These are phyloP conservation scores for Cladophialophora exuberans DNA, from an alignment of 2,329 filamentous ascomycete genomes.

Conservation along the genomic window DNA sequence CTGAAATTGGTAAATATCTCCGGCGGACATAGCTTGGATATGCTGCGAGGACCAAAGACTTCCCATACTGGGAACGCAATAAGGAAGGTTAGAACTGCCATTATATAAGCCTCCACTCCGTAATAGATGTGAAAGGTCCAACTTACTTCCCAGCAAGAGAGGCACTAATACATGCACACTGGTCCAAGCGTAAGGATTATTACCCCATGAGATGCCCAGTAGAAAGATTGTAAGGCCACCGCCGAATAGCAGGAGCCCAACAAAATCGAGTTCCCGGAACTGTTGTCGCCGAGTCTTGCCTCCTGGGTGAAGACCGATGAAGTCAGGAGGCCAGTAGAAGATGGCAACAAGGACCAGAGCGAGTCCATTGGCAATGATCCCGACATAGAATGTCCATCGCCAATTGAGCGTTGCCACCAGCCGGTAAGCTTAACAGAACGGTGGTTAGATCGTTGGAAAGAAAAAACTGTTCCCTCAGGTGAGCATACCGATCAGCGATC, in stretches of 20 bases:
- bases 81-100: background rate
- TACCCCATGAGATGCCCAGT: constrained; percentile 22
- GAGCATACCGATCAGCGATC: constrained; percentile 10
- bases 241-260: constrained; percentile 24
- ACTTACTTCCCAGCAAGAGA: constrained; percentile 12
- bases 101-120: background rate
- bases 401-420: constrained; percentile 12
- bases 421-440: background rate
- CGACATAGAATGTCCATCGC: constrained; percentile 21
- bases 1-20: constrained; percentile 7
- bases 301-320: constrained; percentile 17
- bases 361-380: constrained; percentile 13
- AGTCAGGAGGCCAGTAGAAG: constrained; percentile 24
- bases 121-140: too few species aligned
- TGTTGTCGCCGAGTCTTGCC: constrained; percentile 24
- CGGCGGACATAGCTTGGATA: constrained; percentile 19
- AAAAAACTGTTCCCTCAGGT: background rate
- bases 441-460: background rate
- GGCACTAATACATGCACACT: constrained; percentile 14
- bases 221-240: constrained; percentile 27
- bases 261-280: constrained; percentile 24
- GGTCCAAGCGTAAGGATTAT: constrained; percentile 25
- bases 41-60: constrained; percentile 3
- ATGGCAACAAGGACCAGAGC: constrained; percentile 11
- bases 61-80: constrained; percentile 21